phyloP scores from a whole-genome alignment of 306 rosid genomes.

The Trifolium subterraneum region DNA sequence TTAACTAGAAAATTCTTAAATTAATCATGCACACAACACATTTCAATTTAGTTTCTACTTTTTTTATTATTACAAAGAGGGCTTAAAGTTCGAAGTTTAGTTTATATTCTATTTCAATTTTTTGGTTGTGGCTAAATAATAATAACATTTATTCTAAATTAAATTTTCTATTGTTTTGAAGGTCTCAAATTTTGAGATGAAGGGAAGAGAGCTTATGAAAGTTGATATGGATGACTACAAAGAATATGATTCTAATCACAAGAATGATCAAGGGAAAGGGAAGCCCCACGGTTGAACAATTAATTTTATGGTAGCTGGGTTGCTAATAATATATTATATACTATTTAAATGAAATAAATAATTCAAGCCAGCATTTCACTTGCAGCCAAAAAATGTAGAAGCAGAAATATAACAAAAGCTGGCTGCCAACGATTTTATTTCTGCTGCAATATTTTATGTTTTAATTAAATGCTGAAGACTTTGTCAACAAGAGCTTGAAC shows the following conservation, averaged over 20 bases:
- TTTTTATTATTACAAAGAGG: too few species aligned
- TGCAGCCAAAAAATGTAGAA: background rate
- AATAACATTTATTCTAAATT: too few species aligned
- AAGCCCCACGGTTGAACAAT: slow-evolving; percentile 40
- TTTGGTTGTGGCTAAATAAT: background rate
- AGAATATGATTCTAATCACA: slow-evolving; percentile 56
- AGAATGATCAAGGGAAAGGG: slow-evolving; percentile 51
- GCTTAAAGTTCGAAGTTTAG: too few species aligned
- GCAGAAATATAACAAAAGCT: slow-evolving; percentile 31
- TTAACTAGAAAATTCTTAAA: background rate
- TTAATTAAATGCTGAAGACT: background rate
- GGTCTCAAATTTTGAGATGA: slow-evolving; percentile 32
- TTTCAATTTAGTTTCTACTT: background rate
- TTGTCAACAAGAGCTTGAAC: background rate
- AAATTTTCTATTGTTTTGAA: slow-evolving; percentile 9
- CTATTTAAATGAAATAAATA: slow-evolving; percentile 25
- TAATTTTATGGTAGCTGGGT: background rate
- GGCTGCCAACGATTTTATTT: slow-evolving; percentile 20
- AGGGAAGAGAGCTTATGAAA: slow-evolving; percentile 46
- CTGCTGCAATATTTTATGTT: slow-evolving; percentile 1
- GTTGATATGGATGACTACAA: slow-evolving; percentile 51
- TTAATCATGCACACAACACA: background rate
- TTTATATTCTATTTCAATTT: too few species aligned
- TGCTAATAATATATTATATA: background rate
- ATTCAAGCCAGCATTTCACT: slow-evolving; percentile 36